These are phyloP conservation scores for Talaromyces rugulosus DNA, from an alignment of 2,329 filamentous ascomycete genomes.

Conservation along the genomic window DNA sequence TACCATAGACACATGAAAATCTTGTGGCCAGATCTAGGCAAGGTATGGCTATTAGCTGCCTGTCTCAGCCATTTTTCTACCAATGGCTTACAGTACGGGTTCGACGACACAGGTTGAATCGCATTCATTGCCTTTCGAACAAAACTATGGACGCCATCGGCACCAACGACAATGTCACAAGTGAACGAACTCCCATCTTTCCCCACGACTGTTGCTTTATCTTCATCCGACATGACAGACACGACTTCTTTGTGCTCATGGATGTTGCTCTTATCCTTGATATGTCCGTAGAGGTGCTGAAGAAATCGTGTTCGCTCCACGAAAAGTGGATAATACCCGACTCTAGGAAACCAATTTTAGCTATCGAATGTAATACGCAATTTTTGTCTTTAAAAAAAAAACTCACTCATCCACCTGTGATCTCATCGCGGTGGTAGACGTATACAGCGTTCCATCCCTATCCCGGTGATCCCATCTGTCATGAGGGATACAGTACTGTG, in stretches of 20 bases:
- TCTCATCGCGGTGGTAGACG: constrained; percentile 1
- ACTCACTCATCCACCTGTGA: neutral
- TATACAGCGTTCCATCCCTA: neutral
- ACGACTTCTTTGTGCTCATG: neutral
- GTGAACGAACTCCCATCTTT: neutral
- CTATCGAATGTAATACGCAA: too few species aligned
- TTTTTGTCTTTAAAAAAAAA: too few species aligned
- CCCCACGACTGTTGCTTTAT: neutral
- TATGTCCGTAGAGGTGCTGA: neutral
- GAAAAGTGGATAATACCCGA: constrained; percentile 1
- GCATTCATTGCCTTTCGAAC: constrained; percentile 3
- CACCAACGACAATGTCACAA: constrained; percentile 1
- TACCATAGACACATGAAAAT: neutral
- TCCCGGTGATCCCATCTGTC: constrained; percentile 4
- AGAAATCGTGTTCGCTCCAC: constrained; percentile 1
- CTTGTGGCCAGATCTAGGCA: neutral
- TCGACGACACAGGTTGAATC: neutral
- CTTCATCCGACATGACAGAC: neutral
- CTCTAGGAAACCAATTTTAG: neutral
- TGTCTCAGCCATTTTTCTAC: neutral
- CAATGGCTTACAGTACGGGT: neutral
- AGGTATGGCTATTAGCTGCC: neutral
- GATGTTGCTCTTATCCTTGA: neutral
- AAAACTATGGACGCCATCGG: constrained; percentile 1
- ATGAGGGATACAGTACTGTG: constrained; percentile 19